Evolutionary conservation across 208 protist species (phyloP).

Genomic region (Trypanosoma scelopori): DNA sequence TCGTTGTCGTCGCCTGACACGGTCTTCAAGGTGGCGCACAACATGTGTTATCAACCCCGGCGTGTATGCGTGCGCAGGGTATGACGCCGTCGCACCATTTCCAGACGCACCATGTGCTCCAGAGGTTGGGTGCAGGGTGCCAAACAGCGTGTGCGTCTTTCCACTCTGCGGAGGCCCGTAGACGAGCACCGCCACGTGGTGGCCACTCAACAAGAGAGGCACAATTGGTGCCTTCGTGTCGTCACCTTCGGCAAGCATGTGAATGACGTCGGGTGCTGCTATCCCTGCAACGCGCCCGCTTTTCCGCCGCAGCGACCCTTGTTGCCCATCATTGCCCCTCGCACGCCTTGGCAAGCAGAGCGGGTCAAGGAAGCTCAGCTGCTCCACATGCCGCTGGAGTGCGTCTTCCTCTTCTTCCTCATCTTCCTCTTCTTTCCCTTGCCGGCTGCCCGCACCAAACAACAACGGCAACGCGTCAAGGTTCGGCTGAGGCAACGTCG

Average conservation of each 20-base stretch:
- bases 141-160: slow-evolving; percentile 71
- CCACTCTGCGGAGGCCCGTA: slow-evolving; percentile 66
- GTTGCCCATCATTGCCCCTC: neutral
- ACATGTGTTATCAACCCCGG: slow-evolving; percentile 1
- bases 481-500: neutral
- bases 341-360: slow-evolving; percentile 1
- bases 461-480: neutral
- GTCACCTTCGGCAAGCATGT: neutral
- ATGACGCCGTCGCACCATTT: neutral
- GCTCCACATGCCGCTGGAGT: slow-evolving; percentile 18
- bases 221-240: slow-evolving; percentile 30
- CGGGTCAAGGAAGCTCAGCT: slow-evolving; percentile 5
- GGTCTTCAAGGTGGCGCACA: neutral
- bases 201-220: slow-evolving; percentile 30
- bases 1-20: neutral
- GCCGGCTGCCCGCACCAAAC: neutral
- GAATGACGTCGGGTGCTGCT: neutral
- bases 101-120: neutral
- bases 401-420: neutral
- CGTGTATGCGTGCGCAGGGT: neutral
- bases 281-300: neutral
- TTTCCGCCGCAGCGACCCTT: neutral
- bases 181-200: slow-evolving; percentile 51
- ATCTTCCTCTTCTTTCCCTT: neutral
- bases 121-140: slow-evolving; percentile 8